These are phyloP conservation scores for Sarocladium brachiariae DNA, from an alignment of 2,329 filamentous ascomycete species.

Conservation along the genomic window DNA sequence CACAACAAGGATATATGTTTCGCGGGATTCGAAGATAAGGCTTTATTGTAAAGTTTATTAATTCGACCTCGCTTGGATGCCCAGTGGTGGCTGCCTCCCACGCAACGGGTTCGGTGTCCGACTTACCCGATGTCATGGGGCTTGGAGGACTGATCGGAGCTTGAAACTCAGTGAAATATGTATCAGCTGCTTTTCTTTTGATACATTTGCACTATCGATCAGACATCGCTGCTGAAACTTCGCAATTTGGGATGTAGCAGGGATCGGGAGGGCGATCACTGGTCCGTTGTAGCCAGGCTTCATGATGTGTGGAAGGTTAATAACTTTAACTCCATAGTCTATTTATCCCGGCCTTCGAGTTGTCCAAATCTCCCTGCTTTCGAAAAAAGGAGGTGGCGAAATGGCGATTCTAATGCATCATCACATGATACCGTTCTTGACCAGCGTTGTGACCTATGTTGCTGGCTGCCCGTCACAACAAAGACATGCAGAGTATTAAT, in stretches of 20 bases:
- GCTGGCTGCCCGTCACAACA: too few species aligned
- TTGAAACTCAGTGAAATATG: background rate
- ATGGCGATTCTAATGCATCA: too few species aligned
- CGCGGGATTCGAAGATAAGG: constrained; percentile 1
- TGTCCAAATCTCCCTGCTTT: too few species aligned
- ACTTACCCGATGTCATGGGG: background rate
- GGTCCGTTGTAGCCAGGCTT: too few species aligned
- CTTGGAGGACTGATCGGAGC: background rate
- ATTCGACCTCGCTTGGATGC: constrained; percentile 1
- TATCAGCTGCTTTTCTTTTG: background rate
- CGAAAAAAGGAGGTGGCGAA: too few species aligned
- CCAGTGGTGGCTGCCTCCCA: background rate
- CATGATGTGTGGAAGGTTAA: too few species aligned
- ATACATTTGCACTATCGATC: background rate
- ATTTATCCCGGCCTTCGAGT: too few species aligned
- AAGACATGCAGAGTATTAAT: too few species aligned
- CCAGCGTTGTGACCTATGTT: too few species aligned
- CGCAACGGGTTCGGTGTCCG: background rate
- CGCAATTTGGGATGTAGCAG: too few species aligned
- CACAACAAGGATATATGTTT: background rate
- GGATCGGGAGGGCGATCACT: background rate
- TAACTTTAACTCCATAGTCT: too few species aligned
- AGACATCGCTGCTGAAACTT: background rate
- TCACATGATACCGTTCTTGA: too few species aligned
- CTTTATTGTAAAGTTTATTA: constrained; percentile 5